Percentiles rank a stretch among this genome's conserved stretches.
Conservation (phyloP, 176 grass and related monocot species). For the Oryza glaberrima region DNA sequence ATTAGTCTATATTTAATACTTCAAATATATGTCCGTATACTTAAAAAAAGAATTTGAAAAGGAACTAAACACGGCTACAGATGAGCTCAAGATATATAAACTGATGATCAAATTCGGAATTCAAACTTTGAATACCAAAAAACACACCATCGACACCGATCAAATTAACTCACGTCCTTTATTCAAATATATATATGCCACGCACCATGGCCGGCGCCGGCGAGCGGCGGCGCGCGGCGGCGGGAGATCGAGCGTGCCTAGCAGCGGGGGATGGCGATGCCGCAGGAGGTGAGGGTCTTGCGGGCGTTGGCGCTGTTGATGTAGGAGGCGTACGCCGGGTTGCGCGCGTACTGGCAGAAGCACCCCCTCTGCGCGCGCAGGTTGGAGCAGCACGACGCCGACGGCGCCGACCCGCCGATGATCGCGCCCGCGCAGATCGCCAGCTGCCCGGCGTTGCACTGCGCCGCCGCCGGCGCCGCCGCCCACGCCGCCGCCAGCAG, state of each 20-base stretch:
- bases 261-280: constrained; percentile 43
- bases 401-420: constrained; percentile 14
- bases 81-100: too few species aligned
- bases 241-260: constrained; percentile 17
- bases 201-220: background rate
- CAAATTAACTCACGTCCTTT: too few species aligned
- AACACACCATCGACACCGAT: too few species aligned
- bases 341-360: constrained; percentile 53
- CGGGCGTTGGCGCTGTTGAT: constrained; percentile 40
- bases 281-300: constrained; percentile 1
- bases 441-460: constrained; percentile 37
- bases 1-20: too few species aligned
- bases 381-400: constrained; percentile 37
- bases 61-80: too few species aligned
- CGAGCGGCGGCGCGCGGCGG: too few species aligned
- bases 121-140: too few species aligned
- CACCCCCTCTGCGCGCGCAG: constrained; percentile 43
- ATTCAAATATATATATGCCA: too few species aligned
- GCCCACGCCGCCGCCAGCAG: background rate
- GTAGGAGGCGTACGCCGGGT: constrained; percentile 45
- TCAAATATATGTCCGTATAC: too few species aligned
- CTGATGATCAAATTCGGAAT: too few species aligned
- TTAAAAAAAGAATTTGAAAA: too few species aligned
- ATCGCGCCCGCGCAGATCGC: constrained; percentile 42
- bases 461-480: constrained; percentile 19